Evolutionary conservation across 2,329 filamentous ascomycete species (phyloP).

Genomic region (Cladosporium sp.): DNA sequence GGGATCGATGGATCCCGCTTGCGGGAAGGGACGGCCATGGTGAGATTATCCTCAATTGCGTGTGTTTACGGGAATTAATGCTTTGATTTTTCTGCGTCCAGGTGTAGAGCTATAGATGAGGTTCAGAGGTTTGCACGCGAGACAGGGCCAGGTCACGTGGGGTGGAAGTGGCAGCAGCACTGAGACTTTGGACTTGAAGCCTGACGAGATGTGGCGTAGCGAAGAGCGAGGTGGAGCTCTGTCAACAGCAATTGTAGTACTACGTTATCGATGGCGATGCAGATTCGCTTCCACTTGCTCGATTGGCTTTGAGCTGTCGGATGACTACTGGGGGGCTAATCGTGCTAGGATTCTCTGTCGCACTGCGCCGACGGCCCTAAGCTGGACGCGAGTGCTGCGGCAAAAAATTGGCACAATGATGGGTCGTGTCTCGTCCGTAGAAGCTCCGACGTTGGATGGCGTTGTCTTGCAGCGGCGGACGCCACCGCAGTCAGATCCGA

Average conservation of each 20-base stretch:
- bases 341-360: neutral
- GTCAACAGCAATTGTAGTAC: neutral
- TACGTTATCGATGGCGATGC: no score
- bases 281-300: neutral
- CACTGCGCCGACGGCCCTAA: no score
- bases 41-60: neutral
- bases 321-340: neutral
- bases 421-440: neutral
- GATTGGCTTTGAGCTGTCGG: neutral
- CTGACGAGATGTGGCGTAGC: neutral
- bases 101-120: neutral
- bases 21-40: conserved; percentile 15
- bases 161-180: neutral
- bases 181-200: neutral
- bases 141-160: conserved; percentile 6
- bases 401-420: neutral
- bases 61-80: neutral
- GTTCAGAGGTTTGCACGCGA: neutral
- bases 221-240: neutral
- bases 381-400: neutral
- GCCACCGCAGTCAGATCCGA: conserved; percentile 1
- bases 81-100: neutral
- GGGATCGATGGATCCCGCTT: conserved; percentile 17
- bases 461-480: neutral
- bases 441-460: neutral